A percentile compares a stretch with the other conserved stretches of the same genome.
Evolutionary conservation across 202 grass and related monocot genomes (phyloP).

Genomic region (Eragrostis tef): DNA sequence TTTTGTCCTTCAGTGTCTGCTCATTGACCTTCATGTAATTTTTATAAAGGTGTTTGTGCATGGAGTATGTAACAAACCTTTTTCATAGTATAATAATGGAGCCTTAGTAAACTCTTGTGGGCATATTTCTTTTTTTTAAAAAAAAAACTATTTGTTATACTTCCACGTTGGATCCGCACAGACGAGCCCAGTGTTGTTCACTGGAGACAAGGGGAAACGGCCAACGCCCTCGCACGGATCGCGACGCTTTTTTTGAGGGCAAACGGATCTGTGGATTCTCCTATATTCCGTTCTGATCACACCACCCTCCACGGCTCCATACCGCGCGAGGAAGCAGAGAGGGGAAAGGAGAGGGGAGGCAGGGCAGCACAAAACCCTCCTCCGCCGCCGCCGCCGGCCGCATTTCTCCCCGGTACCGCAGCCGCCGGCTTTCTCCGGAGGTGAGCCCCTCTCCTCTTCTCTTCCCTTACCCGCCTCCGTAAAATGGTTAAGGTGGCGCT

Average conservation of each 20-base stretch:
- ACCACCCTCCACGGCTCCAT: background rate
- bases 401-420: background rate
- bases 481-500: background rate
- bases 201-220: background rate
- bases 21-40: no score
- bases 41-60: no score
- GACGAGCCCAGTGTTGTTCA: no score
- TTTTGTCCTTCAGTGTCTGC: no score
- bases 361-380: constrained; percentile 15
- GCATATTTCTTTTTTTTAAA: no score
- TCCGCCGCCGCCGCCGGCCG: background rate
- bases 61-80: no score
- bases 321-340: no score
- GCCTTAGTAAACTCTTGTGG: no score
- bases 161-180: no score
- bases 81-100: no score
- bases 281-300: background rate
- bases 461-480: background rate
- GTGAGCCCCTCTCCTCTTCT: background rate
- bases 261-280: background rate
- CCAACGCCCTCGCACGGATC: background rate
- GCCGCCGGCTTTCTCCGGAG: constrained; percentile 9
- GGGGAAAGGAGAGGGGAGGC: background rate
- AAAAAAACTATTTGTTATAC: no score
- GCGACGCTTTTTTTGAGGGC: background rate